Percentiles rank a stretch among this genome's conserved stretches.
Evolutionary conservation across 805 yeast genomes (phyloP).

Genomic region (Metschnikowia borealis): DNA sequence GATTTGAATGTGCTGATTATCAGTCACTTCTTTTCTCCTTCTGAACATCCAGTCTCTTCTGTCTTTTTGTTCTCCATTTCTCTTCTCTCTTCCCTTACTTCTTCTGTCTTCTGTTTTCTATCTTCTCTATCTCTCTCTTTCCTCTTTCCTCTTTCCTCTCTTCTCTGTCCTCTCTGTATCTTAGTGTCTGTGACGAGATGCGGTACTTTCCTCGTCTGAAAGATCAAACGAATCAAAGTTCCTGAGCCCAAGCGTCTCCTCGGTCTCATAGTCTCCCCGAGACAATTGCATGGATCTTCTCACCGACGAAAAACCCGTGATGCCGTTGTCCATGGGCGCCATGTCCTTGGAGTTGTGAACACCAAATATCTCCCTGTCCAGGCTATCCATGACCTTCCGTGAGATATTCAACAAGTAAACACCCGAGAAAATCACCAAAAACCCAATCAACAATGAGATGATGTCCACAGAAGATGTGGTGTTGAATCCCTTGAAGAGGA

Average conservation of each 20-base stretch:
- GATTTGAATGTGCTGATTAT: too few species aligned
- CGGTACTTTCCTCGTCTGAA: slow-evolving; percentile 35
- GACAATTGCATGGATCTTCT: slow-evolving; percentile 71
- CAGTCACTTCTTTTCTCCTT: too few species aligned
- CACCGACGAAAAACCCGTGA: slow-evolving; percentile 66
- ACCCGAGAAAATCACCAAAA: slow-evolving; percentile 81
- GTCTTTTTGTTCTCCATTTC: too few species aligned
- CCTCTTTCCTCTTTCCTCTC: background rate
- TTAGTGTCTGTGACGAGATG: slow-evolving; percentile 15
- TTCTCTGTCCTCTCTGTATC: background rate
- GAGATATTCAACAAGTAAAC: slow-evolving; percentile 79
- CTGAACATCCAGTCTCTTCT: too few species aligned
- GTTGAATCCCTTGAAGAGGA: slow-evolving; percentile 81
- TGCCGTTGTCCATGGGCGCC: slow-evolving; percentile 77
- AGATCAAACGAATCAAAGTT: slow-evolving; percentile 60
- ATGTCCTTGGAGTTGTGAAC: slow-evolving; percentile 50
- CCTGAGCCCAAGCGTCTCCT: slow-evolving; percentile 52
- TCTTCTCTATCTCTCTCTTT: background rate
- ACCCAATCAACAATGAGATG: slow-evolving; percentile 78
- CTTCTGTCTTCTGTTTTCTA: too few species aligned
- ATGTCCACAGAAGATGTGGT: slow-evolving; percentile 76
- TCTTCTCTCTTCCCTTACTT: too few species aligned
- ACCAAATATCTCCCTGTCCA: slow-evolving; percentile 51
- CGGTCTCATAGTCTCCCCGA: slow-evolving; percentile 40
- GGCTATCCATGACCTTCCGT: slow-evolving; percentile 56